Conservation (phyloP, 176 grass and related monocot species). For the Bonia amplexicaulis region DNA sequence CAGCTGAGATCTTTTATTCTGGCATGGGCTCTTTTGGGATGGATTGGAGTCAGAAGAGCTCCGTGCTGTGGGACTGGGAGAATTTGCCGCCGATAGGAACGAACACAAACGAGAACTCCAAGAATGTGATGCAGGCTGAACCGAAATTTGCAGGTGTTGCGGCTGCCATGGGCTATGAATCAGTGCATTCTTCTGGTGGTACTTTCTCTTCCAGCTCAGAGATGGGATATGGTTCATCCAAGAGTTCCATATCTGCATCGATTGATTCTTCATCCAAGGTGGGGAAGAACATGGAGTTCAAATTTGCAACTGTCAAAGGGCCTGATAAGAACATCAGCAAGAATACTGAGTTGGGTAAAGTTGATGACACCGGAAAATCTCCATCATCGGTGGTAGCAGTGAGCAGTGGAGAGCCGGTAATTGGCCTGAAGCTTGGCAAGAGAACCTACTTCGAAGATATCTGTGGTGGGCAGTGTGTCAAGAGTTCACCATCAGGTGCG, state of each 20-base stretch:
- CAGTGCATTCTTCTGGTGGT: conserved; percentile 26
- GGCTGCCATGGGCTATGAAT: conserved; percentile 14
- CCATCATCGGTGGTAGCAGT: conserved; percentile 8
- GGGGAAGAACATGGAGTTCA: conserved; percentile 38
- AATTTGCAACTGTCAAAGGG: conserved; percentile 27
- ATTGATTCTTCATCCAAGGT: conserved; percentile 39
- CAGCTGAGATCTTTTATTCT: neutral
- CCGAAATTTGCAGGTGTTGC: conserved; percentile 13
- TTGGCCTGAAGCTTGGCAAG: conserved; percentile 64
- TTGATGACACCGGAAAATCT: conserved; percentile 30
- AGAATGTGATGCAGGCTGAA: conserved; percentile 14
- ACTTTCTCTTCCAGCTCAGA: conserved; percentile 49
- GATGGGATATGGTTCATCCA: conserved; percentile 48
- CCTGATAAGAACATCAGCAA: conserved; percentile 2
- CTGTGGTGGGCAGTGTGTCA: conserved; percentile 38
- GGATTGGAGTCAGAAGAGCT: conserved; percentile 55
- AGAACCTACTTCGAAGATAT: conserved; percentile 59
- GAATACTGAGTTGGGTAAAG: conserved; percentile 1
- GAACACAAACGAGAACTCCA: conserved; percentile 15
- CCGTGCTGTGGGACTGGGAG: conserved; percentile 51
- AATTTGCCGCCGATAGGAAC: conserved; percentile 11
- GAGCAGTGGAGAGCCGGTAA: conserved; percentile 41
- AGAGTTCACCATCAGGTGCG: conserved; percentile 24
- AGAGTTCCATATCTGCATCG: conserved; percentile 40
- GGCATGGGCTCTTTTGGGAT: conserved; percentile 46